A percentile compares a stretch with the other conserved stretches of the same genome.
These are phyloP conservation scores for Diaporthe capsici DNA, from an alignment of 2,329 filamentous ascomycete species.

Conservation along the genomic window DNA sequence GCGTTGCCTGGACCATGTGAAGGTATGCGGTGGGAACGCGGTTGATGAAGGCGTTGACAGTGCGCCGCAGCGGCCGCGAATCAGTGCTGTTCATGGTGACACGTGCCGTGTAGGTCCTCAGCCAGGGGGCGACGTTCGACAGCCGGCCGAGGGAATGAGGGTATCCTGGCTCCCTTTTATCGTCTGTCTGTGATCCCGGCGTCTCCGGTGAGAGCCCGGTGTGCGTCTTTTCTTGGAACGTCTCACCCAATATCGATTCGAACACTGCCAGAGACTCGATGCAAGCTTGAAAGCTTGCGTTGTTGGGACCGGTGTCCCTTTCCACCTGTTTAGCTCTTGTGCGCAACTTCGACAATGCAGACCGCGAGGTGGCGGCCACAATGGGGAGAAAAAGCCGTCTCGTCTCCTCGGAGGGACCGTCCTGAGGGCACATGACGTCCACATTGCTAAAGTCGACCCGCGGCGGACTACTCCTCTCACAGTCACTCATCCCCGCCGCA, in stretches of 20 bases:
- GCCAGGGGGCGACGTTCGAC: constrained; percentile 52
- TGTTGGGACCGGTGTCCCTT: neutral
- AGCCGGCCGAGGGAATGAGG: constrained; percentile 42
- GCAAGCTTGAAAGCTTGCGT: constrained; percentile 41
- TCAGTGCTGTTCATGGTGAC: constrained; percentile 49
- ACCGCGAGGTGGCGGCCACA: constrained; percentile 43
- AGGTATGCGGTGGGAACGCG: constrained; percentile 53
- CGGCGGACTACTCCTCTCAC: neutral
- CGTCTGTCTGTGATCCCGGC: neutral
- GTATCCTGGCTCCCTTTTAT: neutral
- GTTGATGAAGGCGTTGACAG: constrained; percentile 58
- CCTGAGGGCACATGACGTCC: neutral
- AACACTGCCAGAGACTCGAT: constrained; percentile 45
- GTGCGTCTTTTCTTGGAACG: constrained; percentile 37
- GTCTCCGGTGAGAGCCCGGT: neutral
- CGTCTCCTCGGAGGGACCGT: constrained; percentile 23
- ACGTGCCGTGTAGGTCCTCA: constrained; percentile 53
- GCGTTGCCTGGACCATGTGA: constrained; percentile 51
- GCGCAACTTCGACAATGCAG: constrained; percentile 40
- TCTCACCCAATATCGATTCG: constrained; percentile 44
- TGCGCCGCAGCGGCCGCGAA: constrained; percentile 52
- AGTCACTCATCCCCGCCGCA: no score
- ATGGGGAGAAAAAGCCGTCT: constrained; percentile 40
- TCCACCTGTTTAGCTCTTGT: constrained; percentile 39
- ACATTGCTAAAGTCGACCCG: neutral